Conservation (phyloP, 208 protist species). For the Borovskyia barvae region DNA sequence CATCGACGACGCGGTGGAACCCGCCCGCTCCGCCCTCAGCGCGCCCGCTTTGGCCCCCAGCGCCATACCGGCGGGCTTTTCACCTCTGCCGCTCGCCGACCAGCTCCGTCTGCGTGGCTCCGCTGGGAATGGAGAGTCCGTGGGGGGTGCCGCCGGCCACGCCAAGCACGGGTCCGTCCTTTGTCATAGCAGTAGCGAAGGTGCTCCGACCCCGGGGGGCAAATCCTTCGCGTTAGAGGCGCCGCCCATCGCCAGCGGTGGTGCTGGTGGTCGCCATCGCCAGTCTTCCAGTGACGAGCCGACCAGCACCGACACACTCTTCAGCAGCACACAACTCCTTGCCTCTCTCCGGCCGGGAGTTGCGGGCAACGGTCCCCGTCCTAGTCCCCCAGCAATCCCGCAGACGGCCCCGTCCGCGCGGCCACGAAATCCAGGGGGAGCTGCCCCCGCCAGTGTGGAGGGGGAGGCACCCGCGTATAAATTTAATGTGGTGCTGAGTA, state of each 20-base stretch:
- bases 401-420: not conserved
- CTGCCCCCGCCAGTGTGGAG: not conserved
- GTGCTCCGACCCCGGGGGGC: not conserved
- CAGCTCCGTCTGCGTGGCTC: not conserved
- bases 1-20: not conserved
- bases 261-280: not conserved
- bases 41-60: not conserved
- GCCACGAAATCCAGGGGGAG: not conserved
- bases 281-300: no score
- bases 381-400: not conserved
- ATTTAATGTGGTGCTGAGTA: conserved; percentile 77
- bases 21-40: not conserved
- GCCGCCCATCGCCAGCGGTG: not conserved
- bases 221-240: not conserved
- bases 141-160: no score
- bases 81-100: conserved; percentile 1
- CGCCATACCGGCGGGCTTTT: not conserved
- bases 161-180: not conserved
- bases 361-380: not conserved
- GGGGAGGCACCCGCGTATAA: conserved; percentile 38
- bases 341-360: conserved; percentile 5
- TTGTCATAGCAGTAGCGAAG: not conserved
- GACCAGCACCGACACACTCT: conserved; percentile 3
- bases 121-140: no score
- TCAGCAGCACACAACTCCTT: conserved; percentile 21